Evolutionary conservation across 2,329 filamentous ascomycete genomes (phyloP), one percentile per base, ranked within the genome.

Genomic region (Pezicula carpinea): DNA sequence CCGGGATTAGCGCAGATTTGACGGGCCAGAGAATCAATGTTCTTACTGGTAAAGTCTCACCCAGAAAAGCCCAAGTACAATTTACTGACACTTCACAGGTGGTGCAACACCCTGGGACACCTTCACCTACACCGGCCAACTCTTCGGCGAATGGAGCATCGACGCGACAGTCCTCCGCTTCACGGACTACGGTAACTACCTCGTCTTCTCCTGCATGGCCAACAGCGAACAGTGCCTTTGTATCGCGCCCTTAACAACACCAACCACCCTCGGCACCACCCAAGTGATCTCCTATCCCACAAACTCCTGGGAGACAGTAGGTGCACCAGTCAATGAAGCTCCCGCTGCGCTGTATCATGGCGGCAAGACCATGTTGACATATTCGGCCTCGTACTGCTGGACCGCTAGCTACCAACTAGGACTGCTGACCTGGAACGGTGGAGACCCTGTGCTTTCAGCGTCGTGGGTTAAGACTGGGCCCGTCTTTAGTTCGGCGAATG

Each of bases 331-430:
- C 1, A 77, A 80, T 55, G 77, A 82, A 55, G 77, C 75, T 0
- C 69, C 75, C 0, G 69, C 70, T 3, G 74, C 74, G 0, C 64
- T 82, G 18, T 81, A 80, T 57, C 69, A 73, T 34, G 69, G 69
- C 18, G 74, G 74, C 10, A 72, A 70, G 47, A 79, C 74, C 0
- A 79, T 73, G 51, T 59, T 81, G 34, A 66, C 71, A 2, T 82
- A 74, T 63, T 77, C 72, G 5, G 77, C 75, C 1, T 76, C 72
- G 49, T 75, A 74, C 60, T 81, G 77, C 66, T 79, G 75, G 76
- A 77, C 74, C 0, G 59, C 71, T 0, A 66, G 70, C 44, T 81
- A 82, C 59, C 70, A 71, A 19, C 66, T 82, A 2, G 77, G 75
- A 1, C 60, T 77, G 14, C 64, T 82, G 19, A 73, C 72, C 3